A percentile compares a stretch with the other conserved stretches of the same genome.
phyloP scores from a whole-genome alignment of 805 yeast genomes.

The Saturnispora mendoncae region DNA sequence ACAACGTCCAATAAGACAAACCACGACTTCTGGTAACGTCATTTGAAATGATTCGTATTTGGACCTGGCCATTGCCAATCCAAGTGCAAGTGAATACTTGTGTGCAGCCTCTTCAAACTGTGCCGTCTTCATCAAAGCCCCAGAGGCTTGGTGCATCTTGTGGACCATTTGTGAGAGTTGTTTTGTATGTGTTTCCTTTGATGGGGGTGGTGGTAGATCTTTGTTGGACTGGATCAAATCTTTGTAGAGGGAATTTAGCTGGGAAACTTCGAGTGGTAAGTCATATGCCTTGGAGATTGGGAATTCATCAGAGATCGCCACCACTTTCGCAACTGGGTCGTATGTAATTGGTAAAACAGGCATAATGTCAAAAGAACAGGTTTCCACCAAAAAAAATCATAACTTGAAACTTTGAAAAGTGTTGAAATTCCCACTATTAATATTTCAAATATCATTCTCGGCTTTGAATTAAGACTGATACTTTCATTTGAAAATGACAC shows the following conservation, averaged over 20 bases:
- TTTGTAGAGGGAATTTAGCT: constrained; percentile 27
- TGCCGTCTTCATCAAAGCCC: constrained; percentile 44
- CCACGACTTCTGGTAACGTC: constrained; percentile 57
- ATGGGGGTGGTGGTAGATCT: constrained; percentile 46
- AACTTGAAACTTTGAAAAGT: no score
- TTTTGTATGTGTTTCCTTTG: constrained; percentile 47
- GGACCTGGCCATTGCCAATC: constrained; percentile 57
- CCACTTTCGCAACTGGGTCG: constrained; percentile 25
- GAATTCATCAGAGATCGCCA: constrained; percentile 19
- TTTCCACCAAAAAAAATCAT: no score
- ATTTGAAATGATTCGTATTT: constrained; percentile 69
- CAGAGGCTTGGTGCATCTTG: constrained; percentile 58
- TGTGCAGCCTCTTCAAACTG: constrained; percentile 54
- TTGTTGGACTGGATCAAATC: constrained; percentile 39
- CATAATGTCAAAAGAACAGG: no score
- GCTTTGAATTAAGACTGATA: no score
- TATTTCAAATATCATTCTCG: no score
- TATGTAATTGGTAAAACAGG: constrained; percentile 24
- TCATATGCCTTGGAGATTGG: constrained; percentile 17
- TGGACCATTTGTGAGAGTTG: constrained; percentile 50
- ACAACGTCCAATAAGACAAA: constrained; percentile 60
- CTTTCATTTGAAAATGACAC: no score
- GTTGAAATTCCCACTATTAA: no score
- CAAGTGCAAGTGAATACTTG: constrained; percentile 57
- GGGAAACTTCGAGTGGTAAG: constrained; percentile 26